phyloP scores from a whole-genome alignment of 139 green algal species.

The Closterium sp. region DNA sequence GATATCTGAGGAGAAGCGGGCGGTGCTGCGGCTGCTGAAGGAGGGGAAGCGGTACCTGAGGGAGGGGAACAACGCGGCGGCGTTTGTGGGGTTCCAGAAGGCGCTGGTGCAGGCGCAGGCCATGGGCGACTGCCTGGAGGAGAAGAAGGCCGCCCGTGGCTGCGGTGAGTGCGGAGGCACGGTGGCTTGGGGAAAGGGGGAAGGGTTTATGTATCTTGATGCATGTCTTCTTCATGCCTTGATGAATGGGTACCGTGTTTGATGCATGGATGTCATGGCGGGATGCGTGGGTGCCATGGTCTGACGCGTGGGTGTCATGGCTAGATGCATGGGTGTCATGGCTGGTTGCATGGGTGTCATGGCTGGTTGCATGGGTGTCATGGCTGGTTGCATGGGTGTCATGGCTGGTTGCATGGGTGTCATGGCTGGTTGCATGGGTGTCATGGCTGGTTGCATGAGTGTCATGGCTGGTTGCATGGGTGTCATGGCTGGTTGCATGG shows the following conservation, averaged over 20 bases:
- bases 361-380: too few relatives aligned
- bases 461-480: too few relatives aligned
- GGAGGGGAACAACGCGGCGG: conserved; percentile 5
- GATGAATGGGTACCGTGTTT: neutral
- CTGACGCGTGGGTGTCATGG: neutral
- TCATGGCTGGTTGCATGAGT: too few relatives aligned
- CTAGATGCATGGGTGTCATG: neutral
- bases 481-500: too few relatives aligned
- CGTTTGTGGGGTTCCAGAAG: conserved; percentile 38
- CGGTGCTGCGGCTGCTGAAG: conserved; percentile 29
- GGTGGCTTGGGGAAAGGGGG: neutral
- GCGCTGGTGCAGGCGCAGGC: conserved; percentile 26
- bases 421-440: too few relatives aligned
- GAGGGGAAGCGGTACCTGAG: conserved; percentile 33
- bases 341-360: neutral
- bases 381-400: too few relatives aligned
- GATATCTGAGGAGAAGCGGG: neutral
- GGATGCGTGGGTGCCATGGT: neutral
- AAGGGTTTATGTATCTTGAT: too few relatives aligned
- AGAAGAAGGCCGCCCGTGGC: conserved; percentile 46
- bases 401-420: too few relatives aligned
- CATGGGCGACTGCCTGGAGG: conserved; percentile 22
- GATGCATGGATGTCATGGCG: neutral
- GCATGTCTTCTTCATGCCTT: too few relatives aligned
- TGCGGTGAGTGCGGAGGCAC: conserved; percentile 24